Conservation (phyloP, 179 eudicot species). For the Spinacia oleracea region DNA sequence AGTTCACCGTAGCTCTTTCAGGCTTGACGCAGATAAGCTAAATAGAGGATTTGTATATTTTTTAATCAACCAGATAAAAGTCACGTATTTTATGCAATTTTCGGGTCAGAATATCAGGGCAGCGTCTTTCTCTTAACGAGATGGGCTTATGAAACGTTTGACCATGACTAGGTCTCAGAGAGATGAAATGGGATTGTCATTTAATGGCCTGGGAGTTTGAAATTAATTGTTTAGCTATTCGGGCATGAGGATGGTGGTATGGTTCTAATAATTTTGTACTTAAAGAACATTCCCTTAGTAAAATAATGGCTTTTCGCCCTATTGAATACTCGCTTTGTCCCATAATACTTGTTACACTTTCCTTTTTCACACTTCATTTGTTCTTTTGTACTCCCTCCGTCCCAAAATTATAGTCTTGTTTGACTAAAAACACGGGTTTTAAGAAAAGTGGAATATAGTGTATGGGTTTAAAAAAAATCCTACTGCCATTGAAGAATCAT, state of each 20-base stretch:
- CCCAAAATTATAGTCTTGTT: too few species aligned
- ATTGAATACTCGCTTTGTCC: too few species aligned
- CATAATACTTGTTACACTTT: too few species aligned
- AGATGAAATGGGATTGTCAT: background rate
- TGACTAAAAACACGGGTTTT: too few species aligned
- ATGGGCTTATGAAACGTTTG: background rate
- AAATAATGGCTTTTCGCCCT: background rate
- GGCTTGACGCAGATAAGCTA: background rate
- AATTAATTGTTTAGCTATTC: background rate
- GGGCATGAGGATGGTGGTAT: background rate
- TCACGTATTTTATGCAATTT: background rate
- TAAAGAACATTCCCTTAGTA: background rate
- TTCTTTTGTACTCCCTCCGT: too few species aligned
- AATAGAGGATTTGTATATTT: background rate
- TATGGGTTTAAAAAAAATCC: too few species aligned
- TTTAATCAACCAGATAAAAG: background rate
- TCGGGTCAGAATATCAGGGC: background rate
- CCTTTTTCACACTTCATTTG: too few species aligned
- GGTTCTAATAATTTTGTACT: background rate
- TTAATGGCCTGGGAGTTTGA: too few species aligned
- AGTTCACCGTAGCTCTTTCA: background rate
- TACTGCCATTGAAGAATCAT: too few species aligned
- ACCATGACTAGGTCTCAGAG: background rate
- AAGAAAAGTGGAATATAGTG: too few species aligned
- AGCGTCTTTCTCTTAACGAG: background rate